These are phyloP conservation scores for Vigna trinervia DNA, from an alignment of 306 rosid genomes.

Conservation along the genomic window DNA sequence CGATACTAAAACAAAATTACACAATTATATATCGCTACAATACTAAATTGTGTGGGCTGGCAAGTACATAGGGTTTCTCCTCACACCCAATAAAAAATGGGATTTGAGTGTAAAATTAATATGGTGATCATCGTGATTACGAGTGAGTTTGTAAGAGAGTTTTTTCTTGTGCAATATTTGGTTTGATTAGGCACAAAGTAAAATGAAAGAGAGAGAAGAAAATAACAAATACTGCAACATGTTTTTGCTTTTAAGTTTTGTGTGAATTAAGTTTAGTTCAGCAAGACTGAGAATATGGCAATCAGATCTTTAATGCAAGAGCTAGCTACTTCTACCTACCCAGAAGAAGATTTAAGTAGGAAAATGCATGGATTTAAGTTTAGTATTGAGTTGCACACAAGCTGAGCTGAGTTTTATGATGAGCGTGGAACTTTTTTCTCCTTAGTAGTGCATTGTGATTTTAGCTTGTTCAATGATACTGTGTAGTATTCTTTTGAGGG, in stretches of 20 bases:
- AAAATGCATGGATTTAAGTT: slow-evolving; percentile 11
- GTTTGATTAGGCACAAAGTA: slow-evolving; percentile 8
- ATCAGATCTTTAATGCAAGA: slow-evolving; percentile 13
- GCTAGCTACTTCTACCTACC: not conserved
- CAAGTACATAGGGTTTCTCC: slow-evolving; percentile 30
- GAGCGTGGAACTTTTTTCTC: slow-evolving; percentile 4
- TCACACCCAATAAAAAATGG: not conserved
- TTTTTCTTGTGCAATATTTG: slow-evolving; percentile 26
- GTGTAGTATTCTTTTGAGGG: no score
- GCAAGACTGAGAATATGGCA: not conserved
- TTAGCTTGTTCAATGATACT: slow-evolving; percentile 3
- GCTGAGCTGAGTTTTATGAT: slow-evolving; percentile 30
- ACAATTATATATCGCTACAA: slow-evolving; percentile 13
- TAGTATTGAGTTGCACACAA: not conserved
- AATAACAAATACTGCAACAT: not conserved
- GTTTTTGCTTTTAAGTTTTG: not conserved
- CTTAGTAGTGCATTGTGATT: slow-evolving; percentile 18
- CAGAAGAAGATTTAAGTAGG: slow-evolving; percentile 21
- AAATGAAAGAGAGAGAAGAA: slow-evolving; percentile 27
- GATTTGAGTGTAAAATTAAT: slow-evolving; percentile 2
- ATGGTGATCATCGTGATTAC: not conserved
- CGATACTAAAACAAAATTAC: slow-evolving; percentile 27
- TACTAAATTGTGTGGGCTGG: slow-evolving; percentile 34
- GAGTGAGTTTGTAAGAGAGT: slow-evolving; percentile 19
- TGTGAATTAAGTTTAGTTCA: not conserved